Conservation (phyloP, 371 early-diverging fungal species). For the Basidiobolus meristosporus region DNA sequence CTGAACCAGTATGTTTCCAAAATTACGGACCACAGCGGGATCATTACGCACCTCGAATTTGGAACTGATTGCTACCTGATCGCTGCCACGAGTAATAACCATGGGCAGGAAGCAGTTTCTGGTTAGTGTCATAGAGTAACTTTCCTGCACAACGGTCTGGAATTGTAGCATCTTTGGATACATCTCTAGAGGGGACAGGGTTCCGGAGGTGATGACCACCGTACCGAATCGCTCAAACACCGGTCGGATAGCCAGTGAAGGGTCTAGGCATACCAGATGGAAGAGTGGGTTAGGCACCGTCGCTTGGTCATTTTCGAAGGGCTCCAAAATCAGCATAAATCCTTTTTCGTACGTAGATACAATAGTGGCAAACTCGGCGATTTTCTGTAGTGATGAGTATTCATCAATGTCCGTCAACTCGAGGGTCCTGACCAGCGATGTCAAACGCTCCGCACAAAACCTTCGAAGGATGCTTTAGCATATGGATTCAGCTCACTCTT, state of each 20-base stretch:
- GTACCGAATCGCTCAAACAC: conserved; percentile 91
- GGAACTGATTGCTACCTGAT: conserved; percentile 91
- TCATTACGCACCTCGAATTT: conserved; percentile 97
- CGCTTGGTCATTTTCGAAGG: conserved; percentile 84
- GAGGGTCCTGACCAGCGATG: conserved; percentile 74
- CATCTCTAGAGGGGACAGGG: conserved; percentile 96
- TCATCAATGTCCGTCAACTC: conserved; percentile 85
- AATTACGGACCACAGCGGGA: conserved; percentile 97
- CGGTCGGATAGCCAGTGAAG: conserved; percentile 91
- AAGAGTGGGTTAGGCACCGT: conserved; percentile 90
- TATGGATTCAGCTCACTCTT: neutral
- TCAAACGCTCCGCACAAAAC: conserved; percentile 86
- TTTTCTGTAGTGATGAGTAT: conserved; percentile 57
- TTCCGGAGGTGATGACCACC: conserved; percentile 98
- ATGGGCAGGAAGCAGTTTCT: conserved; percentile 91
- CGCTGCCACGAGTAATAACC: conserved; percentile 93
- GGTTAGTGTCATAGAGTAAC: conserved; percentile 86
- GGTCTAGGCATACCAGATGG: conserved; percentile 93
- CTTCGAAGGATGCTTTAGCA: conserved; percentile 5
- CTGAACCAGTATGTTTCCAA: conserved; percentile 94
- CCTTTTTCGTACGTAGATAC: conserved; percentile 91
- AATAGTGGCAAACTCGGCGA: conserved; percentile 92
- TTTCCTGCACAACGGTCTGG: conserved; percentile 60
- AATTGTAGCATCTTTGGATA: conserved; percentile 97
- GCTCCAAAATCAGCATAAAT: conserved; percentile 95